Evolutionary conservation across 2,329 filamentous ascomycete genomes (phyloP).

Genomic region (Clarireedia monteithiana): DNA sequence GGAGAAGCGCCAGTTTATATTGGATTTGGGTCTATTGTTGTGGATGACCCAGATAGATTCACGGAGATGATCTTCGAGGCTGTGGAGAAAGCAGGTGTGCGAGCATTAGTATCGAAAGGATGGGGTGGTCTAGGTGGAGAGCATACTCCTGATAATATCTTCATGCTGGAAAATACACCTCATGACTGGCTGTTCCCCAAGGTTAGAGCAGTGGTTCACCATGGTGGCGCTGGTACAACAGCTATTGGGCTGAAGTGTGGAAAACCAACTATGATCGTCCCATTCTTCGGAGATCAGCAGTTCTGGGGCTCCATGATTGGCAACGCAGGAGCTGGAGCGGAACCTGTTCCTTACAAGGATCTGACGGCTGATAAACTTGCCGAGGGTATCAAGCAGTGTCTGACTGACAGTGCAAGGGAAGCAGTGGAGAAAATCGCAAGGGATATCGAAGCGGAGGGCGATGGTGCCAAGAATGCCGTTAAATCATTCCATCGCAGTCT

Average conservation of each 20-base stretch:
- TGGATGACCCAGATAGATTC: slow-evolving; percentile 62
- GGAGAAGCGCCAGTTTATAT: slow-evolving; percentile 62
- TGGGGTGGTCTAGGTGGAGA: slow-evolving; percentile 64
- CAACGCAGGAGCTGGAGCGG: slow-evolving; percentile 55
- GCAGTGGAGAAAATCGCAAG: slow-evolving; percentile 53
- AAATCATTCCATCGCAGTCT: slow-evolving; percentile 57
- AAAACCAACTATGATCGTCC: slow-evolving; percentile 67
- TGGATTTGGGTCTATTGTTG: slow-evolving; percentile 69
- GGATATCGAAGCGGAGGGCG: slow-evolving; percentile 52
- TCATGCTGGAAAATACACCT: slow-evolving; percentile 65
- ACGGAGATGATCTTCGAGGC: slow-evolving; percentile 67
- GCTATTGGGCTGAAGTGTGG: slow-evolving; percentile 66
- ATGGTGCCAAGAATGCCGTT: slow-evolving; percentile 64
- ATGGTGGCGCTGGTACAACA: slow-evolving; percentile 72
- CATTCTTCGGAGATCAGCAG: slow-evolving; percentile 72
- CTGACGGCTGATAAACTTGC: slow-evolving; percentile 56
- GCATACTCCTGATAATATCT: slow-evolving; percentile 54
- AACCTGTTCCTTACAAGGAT: slow-evolving; percentile 60
- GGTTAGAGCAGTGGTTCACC: slow-evolving; percentile 60
- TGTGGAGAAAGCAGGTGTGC: slow-evolving; percentile 55
- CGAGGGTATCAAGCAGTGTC: slow-evolving; percentile 61
- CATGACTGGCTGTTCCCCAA: slow-evolving; percentile 71
- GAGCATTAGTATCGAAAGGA: slow-evolving; percentile 66
- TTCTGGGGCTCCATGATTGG: slow-evolving; percentile 70
- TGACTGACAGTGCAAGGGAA: slow-evolving; percentile 50